A percentile compares a stretch with the other conserved stretches of the same genome.
Conservation (phyloP, 306 rosid genomes). For the Sophora flavescens region DNA sequence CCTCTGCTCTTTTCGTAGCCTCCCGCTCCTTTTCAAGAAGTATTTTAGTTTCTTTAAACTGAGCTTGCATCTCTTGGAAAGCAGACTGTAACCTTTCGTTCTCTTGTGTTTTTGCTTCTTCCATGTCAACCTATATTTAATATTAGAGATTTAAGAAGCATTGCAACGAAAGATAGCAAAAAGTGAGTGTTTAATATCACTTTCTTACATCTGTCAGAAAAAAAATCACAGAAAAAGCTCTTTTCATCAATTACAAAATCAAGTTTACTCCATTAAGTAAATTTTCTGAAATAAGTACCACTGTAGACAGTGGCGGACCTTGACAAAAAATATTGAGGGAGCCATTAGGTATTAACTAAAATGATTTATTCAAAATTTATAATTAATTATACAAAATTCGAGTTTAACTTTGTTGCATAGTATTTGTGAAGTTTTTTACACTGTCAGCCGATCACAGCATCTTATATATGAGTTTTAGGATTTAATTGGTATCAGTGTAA, state of each 20-base stretch:
- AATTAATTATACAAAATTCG: too few species aligned
- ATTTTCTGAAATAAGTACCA: constrained; percentile 7
- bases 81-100: constrained; percentile 73
- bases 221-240: not conserved
- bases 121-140: constrained; percentile 72
- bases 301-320: not conserved
- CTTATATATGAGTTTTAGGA: too few species aligned
- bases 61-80: constrained; percentile 76
- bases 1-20: constrained; percentile 59
- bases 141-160: constrained; percentile 36
- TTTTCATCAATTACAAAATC: constrained; percentile 35
- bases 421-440: too few species aligned
- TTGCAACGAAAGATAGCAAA: constrained; percentile 27
- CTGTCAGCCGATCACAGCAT: too few species aligned
- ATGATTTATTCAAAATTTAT: too few species aligned
- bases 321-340: too few species aligned
- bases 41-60: constrained; percentile 74
- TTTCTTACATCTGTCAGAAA: not conserved
- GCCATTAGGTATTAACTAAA: too few species aligned
- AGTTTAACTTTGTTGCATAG: too few species aligned
- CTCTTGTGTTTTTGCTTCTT: constrained; percentile 84
- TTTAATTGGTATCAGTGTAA: too few species aligned
- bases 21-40: constrained; percentile 74
- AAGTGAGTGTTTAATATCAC: not conserved
- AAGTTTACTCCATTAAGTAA: constrained; percentile 16